Conservation (phyloP, 148 eudicot genomes). For the Hydrangea macrophylla region DNA sequence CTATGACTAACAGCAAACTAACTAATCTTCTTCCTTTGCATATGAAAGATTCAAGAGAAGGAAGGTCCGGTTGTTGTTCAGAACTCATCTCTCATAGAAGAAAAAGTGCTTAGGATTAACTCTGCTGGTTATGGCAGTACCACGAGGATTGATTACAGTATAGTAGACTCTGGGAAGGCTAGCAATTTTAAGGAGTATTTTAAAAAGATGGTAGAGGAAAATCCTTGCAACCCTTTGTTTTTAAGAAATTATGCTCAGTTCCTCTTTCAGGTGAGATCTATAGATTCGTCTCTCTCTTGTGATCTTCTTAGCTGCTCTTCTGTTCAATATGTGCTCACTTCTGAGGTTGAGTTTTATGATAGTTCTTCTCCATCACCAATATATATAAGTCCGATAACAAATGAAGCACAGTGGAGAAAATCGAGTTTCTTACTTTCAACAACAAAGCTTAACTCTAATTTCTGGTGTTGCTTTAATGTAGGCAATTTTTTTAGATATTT, state of each 20-base stretch:
- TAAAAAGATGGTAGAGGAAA: slow-evolving; percentile 47
- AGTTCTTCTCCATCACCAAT: too few species aligned
- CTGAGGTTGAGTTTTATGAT: too few species aligned
- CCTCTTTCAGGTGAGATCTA: slow-evolving; percentile 55
- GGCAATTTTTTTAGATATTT: too few species aligned
- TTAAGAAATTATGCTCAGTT: slow-evolving; percentile 69
- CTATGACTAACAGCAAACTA: neutral
- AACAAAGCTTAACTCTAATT: too few species aligned
- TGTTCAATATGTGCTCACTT: neutral
- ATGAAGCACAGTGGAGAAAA: neutral
- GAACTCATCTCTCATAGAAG: slow-evolving; percentile 8
- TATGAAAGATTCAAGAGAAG: slow-evolving; percentile 16
- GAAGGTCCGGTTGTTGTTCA: neutral
- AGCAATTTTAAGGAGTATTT: slow-evolving; percentile 36
- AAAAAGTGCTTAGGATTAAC: slow-evolving; percentile 16
- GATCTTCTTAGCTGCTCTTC: neutral
- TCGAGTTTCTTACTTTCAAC: too few species aligned
- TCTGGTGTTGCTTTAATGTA: too few species aligned
- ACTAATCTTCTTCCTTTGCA: neutral
- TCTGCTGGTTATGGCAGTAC: neutral
- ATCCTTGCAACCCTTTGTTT: slow-evolving; percentile 46
- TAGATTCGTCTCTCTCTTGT: neutral
- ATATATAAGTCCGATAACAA: neutral
- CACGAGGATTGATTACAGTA: neutral
- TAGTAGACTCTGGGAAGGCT: slow-evolving; percentile 8